Conservation (phyloP, 192 early-diverging fungal species). For the Coemansia sp. region DNA sequence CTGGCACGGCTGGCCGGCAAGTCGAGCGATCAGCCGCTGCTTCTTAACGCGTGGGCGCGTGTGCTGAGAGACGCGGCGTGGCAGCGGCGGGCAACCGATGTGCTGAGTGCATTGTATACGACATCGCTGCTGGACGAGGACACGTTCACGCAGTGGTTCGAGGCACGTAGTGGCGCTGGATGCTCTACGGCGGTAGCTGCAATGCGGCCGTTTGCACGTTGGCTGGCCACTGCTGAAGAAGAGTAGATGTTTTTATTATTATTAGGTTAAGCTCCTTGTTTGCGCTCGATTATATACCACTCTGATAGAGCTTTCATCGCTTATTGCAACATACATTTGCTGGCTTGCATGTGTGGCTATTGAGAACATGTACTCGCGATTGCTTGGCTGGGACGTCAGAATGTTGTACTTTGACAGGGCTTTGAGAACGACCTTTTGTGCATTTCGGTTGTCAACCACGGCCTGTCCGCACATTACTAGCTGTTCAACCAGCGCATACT, state of each 20-base stretch:
- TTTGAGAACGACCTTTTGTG: conserved; percentile 41
- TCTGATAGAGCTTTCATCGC: conserved; percentile 35
- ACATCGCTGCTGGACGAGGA: conserved; percentile 80
- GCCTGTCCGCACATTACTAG: conserved; percentile 35
- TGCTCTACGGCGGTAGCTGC: conserved; percentile 50
- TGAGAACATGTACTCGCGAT: conserved; percentile 36
- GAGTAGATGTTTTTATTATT: conserved; percentile 53
- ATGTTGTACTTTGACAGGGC: conserved; percentile 38
- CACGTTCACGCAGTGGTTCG: conserved; percentile 64
- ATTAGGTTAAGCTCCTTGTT: not conserved
- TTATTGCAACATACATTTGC: conserved; percentile 37
- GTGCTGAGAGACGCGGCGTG: conserved; percentile 34
- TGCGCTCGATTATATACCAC: conserved; percentile 14
- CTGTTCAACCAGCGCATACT: conserved; percentile 34
- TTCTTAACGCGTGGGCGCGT: conserved; percentile 51
- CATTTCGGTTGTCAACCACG: conserved; percentile 25
- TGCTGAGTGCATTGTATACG: conserved; percentile 71
- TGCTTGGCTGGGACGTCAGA: conserved; percentile 16
- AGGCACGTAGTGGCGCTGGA: conserved; percentile 27
- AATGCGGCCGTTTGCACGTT: conserved; percentile 73
- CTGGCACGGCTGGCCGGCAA: conserved; percentile 38
- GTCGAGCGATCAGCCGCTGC: conserved; percentile 36
- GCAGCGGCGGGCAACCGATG: conserved; percentile 58
- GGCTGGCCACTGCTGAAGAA: conserved; percentile 81
- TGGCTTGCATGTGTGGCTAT: conserved; percentile 17